Conservation (phyloP, 257 asterid genomes). For the Dorcoceras hygrometricum region DNA sequence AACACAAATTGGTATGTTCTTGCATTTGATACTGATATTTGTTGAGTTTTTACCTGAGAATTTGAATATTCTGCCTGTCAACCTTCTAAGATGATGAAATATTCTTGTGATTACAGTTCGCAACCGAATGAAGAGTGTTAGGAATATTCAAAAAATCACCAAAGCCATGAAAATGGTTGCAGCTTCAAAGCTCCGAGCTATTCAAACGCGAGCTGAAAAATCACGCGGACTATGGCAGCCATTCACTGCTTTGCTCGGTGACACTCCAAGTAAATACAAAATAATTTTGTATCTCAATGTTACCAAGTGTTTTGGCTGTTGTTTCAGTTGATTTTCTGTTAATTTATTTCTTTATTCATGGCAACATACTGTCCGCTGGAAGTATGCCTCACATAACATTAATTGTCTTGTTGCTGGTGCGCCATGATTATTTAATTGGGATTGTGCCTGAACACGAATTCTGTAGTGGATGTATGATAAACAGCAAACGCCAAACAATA, state of each 20-base stretch:
- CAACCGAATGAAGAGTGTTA: constrained; percentile 96
- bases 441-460: constrained; percentile 9
- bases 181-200: constrained; percentile 94
- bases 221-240: constrained; percentile 99
- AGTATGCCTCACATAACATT: background rate
- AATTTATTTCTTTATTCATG: background rate
- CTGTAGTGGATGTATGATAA: background rate
- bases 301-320: background rate
- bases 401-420: constrained; percentile 1
- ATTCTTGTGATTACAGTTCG: constrained; percentile 49
- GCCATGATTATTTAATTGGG: background rate
- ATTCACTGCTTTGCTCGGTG: constrained; percentile 96
- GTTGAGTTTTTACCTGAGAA: background rate
- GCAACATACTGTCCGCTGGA: constrained; percentile 5
- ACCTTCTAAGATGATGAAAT: constrained; percentile 19
- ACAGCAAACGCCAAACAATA: background rate
- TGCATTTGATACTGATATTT: constrained; percentile 4
- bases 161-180: constrained; percentile 99
- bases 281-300: background rate
- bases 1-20: constrained; percentile 68
- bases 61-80: background rate
- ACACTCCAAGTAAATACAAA: constrained; percentile 68
- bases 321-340: background rate
- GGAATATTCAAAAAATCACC: constrained; percentile 60
- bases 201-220: constrained; percentile 80